Percentiles rank a stretch among this genome's conserved stretches.
phyloP scores from a whole-genome alignment of 495 filamentous ascomycete species.

The Extremus antarcticus region DNA sequence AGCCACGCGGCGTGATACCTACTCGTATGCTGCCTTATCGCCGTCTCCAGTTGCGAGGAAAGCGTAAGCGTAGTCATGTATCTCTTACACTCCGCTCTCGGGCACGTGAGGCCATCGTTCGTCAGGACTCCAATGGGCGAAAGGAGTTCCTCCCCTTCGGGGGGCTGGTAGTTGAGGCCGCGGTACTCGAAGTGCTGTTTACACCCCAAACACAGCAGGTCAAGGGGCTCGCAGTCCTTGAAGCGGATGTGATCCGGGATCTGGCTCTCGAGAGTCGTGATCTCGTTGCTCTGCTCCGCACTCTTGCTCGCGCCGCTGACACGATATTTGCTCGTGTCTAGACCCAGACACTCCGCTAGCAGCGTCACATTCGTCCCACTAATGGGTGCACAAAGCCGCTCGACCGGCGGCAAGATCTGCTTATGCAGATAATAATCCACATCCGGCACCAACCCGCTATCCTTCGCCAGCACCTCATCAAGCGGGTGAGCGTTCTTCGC shows the following conservation, averaged over 20 bases:
- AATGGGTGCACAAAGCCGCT: constrained; percentile 94
- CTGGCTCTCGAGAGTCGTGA: constrained; percentile 85
- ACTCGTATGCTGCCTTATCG: constrained; percentile 64
- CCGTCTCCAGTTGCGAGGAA: constrained; percentile 74
- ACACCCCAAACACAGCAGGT: constrained; percentile 72
- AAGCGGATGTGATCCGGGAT: constrained; percentile 83
- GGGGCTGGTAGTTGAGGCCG: constrained; percentile 45
- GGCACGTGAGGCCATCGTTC: constrained; percentile 64
- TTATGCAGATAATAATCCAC: constrained; percentile 96
- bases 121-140: constrained; percentile 28
- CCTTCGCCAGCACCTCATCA: constrained; percentile 70
- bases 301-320: constrained; percentile 39
- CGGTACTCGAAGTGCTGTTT: constrained; percentile 60
- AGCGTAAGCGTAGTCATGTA: constrained; percentile 59
- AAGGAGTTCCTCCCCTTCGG: constrained; percentile 5
- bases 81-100: constrained; percentile 47
- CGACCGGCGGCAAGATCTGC: constrained; percentile 96
- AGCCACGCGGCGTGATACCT: constrained; percentile 90
- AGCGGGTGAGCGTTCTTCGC: constrained; percentile 81
- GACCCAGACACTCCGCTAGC: constrained; percentile 83
- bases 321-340: constrained; percentile 79
- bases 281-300: constrained; percentile 35
- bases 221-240: constrained; percentile 60
- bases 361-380: constrained; percentile 78
- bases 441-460: constrained; percentile 67